Evolutionary conservation across 805 yeast species (phyloP), one percentile per base, ranked within the genome.

Genomic region (Lachancea lanzarotensis): DNA sequence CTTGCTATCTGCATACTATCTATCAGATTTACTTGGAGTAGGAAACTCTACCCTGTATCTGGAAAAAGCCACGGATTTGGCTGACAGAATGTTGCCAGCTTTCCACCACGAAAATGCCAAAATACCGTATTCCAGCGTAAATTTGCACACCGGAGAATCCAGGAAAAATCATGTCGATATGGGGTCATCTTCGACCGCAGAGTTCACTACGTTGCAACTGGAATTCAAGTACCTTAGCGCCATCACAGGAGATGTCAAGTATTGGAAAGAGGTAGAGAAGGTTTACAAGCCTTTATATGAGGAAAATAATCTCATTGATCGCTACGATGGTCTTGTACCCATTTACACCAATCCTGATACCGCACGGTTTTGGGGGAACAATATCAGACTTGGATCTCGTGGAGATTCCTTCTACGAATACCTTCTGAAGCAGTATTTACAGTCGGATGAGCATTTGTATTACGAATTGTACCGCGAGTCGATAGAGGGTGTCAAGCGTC

Each of bases 321-420:
- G 40, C 9, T 60, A 48, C 41, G 88, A 80, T 55, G 96, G 96
- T 0, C 71, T 90, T 35, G 95, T 78, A 3, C 96, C 97, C 2
- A 86, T 88, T 37, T 84, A 71, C 57, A 79, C 90, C 31, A 69
- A 77, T 31, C 93, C 96, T 8, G 82, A 79, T 35, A 74, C 82
- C 0, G 96, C 93, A 4, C 68, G 70, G 49, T 88, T 77, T 62
- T 76, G 70, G 47, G 88, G 88, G 0, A 55, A 60, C 1, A 64
- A 75, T 43, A 86, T 91, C 49, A 75, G 96, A 51, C 68, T 90
- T 45, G 97, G 97, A 0, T 84, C 95, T 0, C 73, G 96, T 53
- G 97, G 96, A 39, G 97, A 89, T 65, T 86, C 96, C 0, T 90
- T 89, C 62, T 89, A 90, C 59, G 96, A 90, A 66, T 88, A 88